Percentiles rank a stretch among this genome's conserved stretches.
phyloP scores from a whole-genome alignment of 2,329 filamentous ascomycete species.

The Iodosphaeria phyllophila region DNA sequence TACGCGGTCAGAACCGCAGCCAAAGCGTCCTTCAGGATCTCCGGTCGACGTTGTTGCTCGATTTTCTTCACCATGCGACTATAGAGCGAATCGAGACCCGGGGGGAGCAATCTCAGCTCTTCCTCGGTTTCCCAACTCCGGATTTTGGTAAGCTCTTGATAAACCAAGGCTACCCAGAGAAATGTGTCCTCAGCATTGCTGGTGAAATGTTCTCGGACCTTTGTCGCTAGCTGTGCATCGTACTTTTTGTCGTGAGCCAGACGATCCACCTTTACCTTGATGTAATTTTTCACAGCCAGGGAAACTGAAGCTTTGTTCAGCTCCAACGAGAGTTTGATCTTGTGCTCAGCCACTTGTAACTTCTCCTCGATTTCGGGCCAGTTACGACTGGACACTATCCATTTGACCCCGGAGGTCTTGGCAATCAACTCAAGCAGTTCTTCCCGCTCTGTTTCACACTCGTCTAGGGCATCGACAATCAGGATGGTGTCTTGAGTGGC shows the following conservation, averaged over 20 bases:
- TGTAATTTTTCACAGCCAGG: slow-evolving; percentile 17
- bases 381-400: slow-evolving; percentile 24
- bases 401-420: slow-evolving; percentile 16
- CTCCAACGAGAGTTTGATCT: slow-evolving; percentile 18
- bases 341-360: slow-evolving; percentile 7
- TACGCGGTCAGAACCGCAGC: slow-evolving; percentile 11
- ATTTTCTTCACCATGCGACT: slow-evolving; percentile 18
- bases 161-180: slow-evolving; percentile 24
- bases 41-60: slow-evolving; percentile 7
- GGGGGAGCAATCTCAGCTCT: slow-evolving; percentile 9
- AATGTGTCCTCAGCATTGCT: slow-evolving; percentile 19
- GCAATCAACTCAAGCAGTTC: slow-evolving; percentile 18
- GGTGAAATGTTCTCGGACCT: neutral
- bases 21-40: slow-evolving; percentile 16
- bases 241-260: slow-evolving; percentile 1
- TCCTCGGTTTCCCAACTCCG: slow-evolving; percentile 3
- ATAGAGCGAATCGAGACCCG: slow-evolving; percentile 18
- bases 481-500: slow-evolving; percentile 13
- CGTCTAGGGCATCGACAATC: slow-evolving; percentile 27
- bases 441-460: slow-evolving; percentile 15
- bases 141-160: slow-evolving; percentile 11
- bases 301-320: slow-evolving; percentile 16
- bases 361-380: slow-evolving; percentile 15
- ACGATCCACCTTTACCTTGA: slow-evolving; percentile 13
- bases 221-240: neutral